phyloP scores from a whole-genome alignment of 2,329 filamentous ascomycete genomes.

The Penicillium sp. region DNA sequence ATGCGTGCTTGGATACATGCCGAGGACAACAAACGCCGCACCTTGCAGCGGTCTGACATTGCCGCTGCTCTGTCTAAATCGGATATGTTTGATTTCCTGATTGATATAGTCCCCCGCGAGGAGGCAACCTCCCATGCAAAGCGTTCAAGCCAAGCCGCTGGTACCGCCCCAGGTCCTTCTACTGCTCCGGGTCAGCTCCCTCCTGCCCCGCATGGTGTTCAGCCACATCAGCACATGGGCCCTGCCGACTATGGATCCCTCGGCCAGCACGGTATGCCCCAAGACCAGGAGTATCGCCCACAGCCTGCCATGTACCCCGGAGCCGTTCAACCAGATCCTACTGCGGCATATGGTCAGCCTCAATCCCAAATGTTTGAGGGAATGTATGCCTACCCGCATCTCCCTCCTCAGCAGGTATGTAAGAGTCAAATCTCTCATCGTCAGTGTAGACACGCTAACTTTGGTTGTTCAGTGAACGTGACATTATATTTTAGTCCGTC shows the following conservation, averaged over 20 bases:
- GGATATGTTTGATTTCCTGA: slow-evolving; percentile 99
- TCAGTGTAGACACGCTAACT: slow-evolving; percentile 1
- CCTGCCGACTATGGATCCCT: slow-evolving; percentile 60
- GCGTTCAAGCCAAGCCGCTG: slow-evolving; percentile 56
- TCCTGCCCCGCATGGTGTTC: slow-evolving; percentile 49
- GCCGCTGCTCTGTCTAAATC: slow-evolving; percentile 93
- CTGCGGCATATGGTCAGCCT: slow-evolving; percentile 72
- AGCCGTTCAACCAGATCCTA: slow-evolving; percentile 71
- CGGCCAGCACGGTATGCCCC: slow-evolving; percentile 61
- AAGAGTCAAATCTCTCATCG: background rate
- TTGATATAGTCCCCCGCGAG: slow-evolving; percentile 96
- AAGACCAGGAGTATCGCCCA: slow-evolving; percentile 76
- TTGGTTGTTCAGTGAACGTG: slow-evolving; percentile 7
- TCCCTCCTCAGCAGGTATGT: slow-evolving; percentile 79
- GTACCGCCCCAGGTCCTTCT: slow-evolving; percentile 51
- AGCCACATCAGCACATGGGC: slow-evolving; percentile 56
- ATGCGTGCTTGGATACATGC: slow-evolving; percentile 99
- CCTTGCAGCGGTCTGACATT: slow-evolving; percentile 92
- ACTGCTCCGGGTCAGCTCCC: slow-evolving; percentile 40
- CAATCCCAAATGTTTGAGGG: slow-evolving; percentile 75
- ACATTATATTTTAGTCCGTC: slow-evolving; percentile 1
- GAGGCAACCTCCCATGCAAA: slow-evolving; percentile 86
- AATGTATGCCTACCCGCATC: slow-evolving; percentile 79
- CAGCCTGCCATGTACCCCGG: slow-evolving; percentile 78
- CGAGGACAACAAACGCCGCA: slow-evolving; percentile 96